Conservation (phyloP, 192 early-diverging fungal genomes). For the Neocallimastix lanati region DNA sequence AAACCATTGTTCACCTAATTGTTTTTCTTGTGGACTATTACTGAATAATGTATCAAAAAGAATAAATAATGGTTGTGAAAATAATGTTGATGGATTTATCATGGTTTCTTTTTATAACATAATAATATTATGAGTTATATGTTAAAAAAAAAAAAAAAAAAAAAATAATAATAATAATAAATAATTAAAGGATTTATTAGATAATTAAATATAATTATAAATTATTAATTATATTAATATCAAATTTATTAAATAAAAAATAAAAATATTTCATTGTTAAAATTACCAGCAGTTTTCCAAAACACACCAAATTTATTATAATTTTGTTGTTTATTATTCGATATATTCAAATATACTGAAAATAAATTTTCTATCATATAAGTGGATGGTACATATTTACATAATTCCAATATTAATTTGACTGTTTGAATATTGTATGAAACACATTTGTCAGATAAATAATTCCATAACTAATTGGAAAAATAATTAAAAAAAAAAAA, state of each 20-base stretch:
- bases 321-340: slow-evolving; percentile 11
- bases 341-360: slow-evolving; percentile 20
- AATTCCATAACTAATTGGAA: slow-evolving; percentile 39
- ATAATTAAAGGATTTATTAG: too few relatives aligned
- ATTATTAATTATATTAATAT: too few relatives aligned
- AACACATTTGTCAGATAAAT: slow-evolving; percentile 30
- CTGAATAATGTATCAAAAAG: slow-evolving; percentile 52
- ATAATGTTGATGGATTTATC: background rate
- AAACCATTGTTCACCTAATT: slow-evolving; percentile 53
- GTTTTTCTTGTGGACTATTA: slow-evolving; percentile 23
- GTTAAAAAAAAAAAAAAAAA: too few relatives aligned
- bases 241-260: slow-evolving; percentile 10
- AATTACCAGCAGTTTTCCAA: slow-evolving; percentile 38
- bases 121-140: too few relatives aligned
- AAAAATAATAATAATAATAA: too few relatives aligned
- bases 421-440: slow-evolving; percentile 39
- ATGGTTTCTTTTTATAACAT: background rate
- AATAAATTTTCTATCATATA: slow-evolving; percentile 46
- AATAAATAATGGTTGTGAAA: slow-evolving; percentile 58
- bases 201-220: too few relatives aligned
- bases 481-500: too few relatives aligned
- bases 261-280: slow-evolving; percentile 10
- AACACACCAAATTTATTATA: slow-evolving; percentile 51
- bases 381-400: slow-evolving; percentile 16
- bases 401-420: slow-evolving; percentile 46